Evolutionary conservation across 2,329 filamentous ascomycete genomes (phyloP).

Genomic region (Chaetoscypha palmicola): DNA sequence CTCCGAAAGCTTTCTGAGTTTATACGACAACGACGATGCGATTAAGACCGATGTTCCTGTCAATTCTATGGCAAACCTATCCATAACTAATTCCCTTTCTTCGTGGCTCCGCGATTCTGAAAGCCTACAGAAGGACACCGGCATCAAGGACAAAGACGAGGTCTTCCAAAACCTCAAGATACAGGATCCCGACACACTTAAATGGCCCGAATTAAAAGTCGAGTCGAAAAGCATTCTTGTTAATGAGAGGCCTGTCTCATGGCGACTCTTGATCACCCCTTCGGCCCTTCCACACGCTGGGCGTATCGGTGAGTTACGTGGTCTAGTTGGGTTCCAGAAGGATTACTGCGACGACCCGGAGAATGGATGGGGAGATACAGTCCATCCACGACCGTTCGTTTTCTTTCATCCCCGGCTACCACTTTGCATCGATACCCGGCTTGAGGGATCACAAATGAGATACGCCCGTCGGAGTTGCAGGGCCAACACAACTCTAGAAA

Average conservation of each 20-base stretch:
- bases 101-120: slow-evolving; percentile 72
- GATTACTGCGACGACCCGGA: slow-evolving; percentile 61
- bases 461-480: slow-evolving; percentile 90
- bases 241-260: slow-evolving; percentile 49
- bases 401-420: slow-evolving; percentile 85
- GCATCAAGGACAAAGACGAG: slow-evolving; percentile 53
- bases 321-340: slow-evolving; percentile 65
- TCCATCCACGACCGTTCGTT: slow-evolving; percentile 63
- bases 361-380: slow-evolving; percentile 62
- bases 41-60: slow-evolving; percentile 44
- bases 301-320: slow-evolving; percentile 63
- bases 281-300: slow-evolving; percentile 33
- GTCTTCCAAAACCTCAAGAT: slow-evolving; percentile 54
- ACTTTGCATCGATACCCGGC: slow-evolving; percentile 85
- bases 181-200: slow-evolving; percentile 17
- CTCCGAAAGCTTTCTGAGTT: slow-evolving; percentile 66
- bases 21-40: slow-evolving; percentile 60
- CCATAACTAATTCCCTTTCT: slow-evolving; percentile 66
- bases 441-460: slow-evolving; percentile 77
- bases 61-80: slow-evolving; percentile 72
- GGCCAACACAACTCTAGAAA: slow-evolving; percentile 83
- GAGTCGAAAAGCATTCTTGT: slow-evolving; percentile 19
- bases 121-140: slow-evolving; percentile 60
- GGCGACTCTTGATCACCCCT: slow-evolving; percentile 55
- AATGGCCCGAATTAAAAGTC: slow-evolving; percentile 28